Conservation (phyloP, 2,329 filamentous ascomycete genomes). For the Aciculosporium take region DNA sequence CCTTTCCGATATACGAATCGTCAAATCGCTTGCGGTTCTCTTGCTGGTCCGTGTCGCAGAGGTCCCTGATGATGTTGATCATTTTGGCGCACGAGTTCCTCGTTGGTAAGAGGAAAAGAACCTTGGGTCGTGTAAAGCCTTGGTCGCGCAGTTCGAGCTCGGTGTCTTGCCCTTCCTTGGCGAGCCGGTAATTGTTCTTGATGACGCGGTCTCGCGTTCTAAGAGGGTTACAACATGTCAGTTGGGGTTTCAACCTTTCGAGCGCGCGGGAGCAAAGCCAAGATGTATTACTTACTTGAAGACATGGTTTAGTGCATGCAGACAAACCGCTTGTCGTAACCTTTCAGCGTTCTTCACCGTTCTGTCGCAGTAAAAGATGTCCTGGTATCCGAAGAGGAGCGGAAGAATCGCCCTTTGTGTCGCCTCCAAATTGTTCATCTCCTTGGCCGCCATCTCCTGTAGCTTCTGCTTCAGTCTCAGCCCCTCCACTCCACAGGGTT, state of each 20-base stretch:
- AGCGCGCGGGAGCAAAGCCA: too few relatives aligned
- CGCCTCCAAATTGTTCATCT: slow-evolving; percentile 42
- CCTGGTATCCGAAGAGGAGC: slow-evolving; percentile 67
- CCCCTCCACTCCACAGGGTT: slow-evolving; percentile 45
- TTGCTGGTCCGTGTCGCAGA: slow-evolving; percentile 76
- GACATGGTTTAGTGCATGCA: slow-evolving; percentile 84
- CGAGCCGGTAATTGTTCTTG: slow-evolving; percentile 75
- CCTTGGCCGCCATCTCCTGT: slow-evolving; percentile 35
- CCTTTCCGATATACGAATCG: slow-evolving; percentile 60
- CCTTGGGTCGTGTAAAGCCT: slow-evolving; percentile 88
- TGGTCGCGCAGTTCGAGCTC: slow-evolving; percentile 76
- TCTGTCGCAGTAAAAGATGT: slow-evolving; percentile 63
- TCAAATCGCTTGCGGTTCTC: slow-evolving; percentile 90
- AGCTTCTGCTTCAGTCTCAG: slow-evolving; percentile 47
- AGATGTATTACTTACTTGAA: slow-evolving; percentile 48
- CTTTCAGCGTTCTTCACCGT: slow-evolving; percentile 52
- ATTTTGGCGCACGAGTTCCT: slow-evolving; percentile 71
- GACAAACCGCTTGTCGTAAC: slow-evolving; percentile 57
- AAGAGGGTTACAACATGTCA: not conserved
- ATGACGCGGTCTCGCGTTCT: slow-evolving; percentile 78
- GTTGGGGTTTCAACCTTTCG: not conserved
- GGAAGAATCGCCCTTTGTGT: slow-evolving; percentile 53
- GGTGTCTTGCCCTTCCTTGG: slow-evolving; percentile 47
- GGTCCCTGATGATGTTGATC: slow-evolving; percentile 58
- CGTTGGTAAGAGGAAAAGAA: slow-evolving; percentile 80